Conservation (phyloP, 257 asterid species). For the Solanum bulbocastanum region DNA sequence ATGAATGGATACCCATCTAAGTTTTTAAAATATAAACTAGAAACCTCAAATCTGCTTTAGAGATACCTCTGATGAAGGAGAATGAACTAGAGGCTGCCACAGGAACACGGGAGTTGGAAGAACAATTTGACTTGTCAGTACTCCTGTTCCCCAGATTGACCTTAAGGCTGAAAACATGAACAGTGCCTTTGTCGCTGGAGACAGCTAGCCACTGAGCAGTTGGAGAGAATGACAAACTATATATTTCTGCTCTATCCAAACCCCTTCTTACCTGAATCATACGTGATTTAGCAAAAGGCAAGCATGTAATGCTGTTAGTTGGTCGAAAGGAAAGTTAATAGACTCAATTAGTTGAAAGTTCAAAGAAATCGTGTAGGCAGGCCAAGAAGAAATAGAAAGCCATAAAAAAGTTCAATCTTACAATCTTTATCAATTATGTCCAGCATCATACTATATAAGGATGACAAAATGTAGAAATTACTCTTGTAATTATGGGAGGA, state of each 20-base stretch:
- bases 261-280: constrained; percentile 80
- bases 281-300: not conserved
- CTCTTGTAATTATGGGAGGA: not conserved
- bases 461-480: not conserved
- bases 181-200: constrained; percentile 89
- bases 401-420: not conserved
- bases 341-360: not conserved
- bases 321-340: not conserved
- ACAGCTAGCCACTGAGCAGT: constrained; percentile 84
- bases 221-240: constrained; percentile 78
- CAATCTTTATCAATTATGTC: not conserved
- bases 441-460: not conserved
- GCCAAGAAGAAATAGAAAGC: not conserved
- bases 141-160: constrained; percentile 41
- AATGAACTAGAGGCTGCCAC: constrained; percentile 44
- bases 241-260: constrained; percentile 88
- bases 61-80: constrained; percentile 79
- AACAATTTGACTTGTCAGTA: constrained; percentile 34
- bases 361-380: not conserved
- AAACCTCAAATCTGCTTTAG: not conserved
- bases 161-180: constrained; percentile 73
- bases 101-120: constrained; percentile 25
- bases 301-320: not conserved
- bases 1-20: not conserved
- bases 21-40: not conserved